A percentile compares a stretch with the other conserved stretches of the same genome.
Conservation (phyloP, 441 rosid species). For the Dalechampia spathulata region DNA sequence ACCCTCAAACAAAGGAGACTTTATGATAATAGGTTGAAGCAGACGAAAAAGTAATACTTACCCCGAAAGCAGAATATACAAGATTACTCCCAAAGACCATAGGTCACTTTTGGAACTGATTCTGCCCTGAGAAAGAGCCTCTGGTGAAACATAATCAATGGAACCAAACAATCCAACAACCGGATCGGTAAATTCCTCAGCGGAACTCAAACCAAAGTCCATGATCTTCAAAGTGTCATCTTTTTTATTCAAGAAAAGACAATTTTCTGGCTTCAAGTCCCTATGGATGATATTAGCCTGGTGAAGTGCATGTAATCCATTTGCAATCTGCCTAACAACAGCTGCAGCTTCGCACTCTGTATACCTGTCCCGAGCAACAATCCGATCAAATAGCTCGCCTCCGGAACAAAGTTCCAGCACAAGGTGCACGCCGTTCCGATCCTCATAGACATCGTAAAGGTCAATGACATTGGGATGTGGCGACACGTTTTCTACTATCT, state of each 20-base stretch:
- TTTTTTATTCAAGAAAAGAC: conserved; percentile 41
- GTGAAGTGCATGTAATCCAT: conserved; percentile 50
- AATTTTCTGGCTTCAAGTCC: conserved; percentile 73
- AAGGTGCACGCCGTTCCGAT: conserved; percentile 55
- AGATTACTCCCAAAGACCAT: conserved; percentile 71
- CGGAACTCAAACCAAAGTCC: conserved; percentile 75
- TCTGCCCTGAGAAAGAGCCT: conserved; percentile 59
- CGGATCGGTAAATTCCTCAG: conserved; percentile 65
- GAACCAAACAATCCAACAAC: conserved; percentile 73
- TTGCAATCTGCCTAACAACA: conserved; percentile 52
- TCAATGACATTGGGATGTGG: conserved; percentile 63
- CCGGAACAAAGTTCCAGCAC: conserved; percentile 66
- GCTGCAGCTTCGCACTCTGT: conserved; percentile 49
- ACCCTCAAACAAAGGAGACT: too few species aligned
- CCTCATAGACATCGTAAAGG: conserved; percentile 64
- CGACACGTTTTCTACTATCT: conserved; percentile 55
- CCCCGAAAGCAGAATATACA: conserved; percentile 69
- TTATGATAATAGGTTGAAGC: too few species aligned
- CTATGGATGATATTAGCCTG: conserved; percentile 52
- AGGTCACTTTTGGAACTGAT: conserved; percentile 51
- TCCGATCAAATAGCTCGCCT: conserved; percentile 58
- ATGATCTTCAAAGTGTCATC: conserved; percentile 62
- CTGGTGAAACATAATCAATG: conserved; percentile 67
- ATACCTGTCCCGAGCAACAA: conserved; percentile 43
- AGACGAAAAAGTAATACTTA: too few species aligned